Base-by-base conservation (phyloP, 176 grass and related monocot species). In the Pontederia paniculata region DNA sequence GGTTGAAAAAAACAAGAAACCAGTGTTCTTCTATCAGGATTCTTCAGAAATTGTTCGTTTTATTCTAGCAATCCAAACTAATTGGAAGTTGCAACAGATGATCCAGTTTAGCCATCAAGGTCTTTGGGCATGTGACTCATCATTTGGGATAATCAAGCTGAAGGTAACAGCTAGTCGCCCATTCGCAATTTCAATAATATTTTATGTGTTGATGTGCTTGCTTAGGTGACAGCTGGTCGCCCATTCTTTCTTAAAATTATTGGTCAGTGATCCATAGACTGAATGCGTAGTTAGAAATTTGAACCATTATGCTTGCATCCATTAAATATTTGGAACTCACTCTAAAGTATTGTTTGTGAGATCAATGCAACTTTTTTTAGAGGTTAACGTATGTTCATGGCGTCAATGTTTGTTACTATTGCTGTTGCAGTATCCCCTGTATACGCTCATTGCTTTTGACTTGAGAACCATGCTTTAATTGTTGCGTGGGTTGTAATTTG, bases 401-500 rank as follows among this genome's bases (percentile, higher is more conserved):
- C 60, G 22, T 28, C 1, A 10, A 31, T 50, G 21, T 65, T 65
- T 65, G 11, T 50, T 7, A 16, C 2, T 65, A 12, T 52, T 41
- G 48, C 9, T 70, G 12, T 54, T 83, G 81, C 85, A 95, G 89
- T 89, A 95, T 77, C 89, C 89, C 0, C 72, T 95, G 50, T 76
- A 80, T 73, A 95, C 89, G 0, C 50, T 95, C 54, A 85, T 95
- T 78, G 89, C 49, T 48, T 95, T 89, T 52, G 89, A 95, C 67
- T 95, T 85, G 41, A 89, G 78, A 37, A 83, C 41, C 85, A 95
- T 49, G 85, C 79, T 52, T 44, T 95, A 17, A 85, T 85, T 52
- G 78, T 95, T 63, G 89, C 89, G 48, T 95, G 89, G 85, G 55
- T 95, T 77, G 86, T 95, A 89, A 95, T 77, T 44, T 75, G 89